These are phyloP conservation scores for Fusarium burgessii DNA, from an alignment of 2,329 filamentous ascomycete species.

Conservation along the genomic window DNA sequence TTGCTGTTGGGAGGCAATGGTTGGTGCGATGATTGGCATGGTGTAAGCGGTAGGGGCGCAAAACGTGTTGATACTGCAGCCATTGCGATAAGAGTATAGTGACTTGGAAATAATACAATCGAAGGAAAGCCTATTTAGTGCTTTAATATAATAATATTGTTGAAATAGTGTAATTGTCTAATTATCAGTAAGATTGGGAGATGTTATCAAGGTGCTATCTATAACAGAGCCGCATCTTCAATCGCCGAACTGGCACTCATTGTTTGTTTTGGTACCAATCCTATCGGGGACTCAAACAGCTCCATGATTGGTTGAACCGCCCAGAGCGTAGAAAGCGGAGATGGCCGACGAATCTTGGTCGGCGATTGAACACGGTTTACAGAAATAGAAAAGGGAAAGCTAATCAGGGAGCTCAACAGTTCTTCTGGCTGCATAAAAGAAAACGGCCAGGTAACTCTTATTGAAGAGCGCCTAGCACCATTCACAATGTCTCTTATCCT, in stretches of 20 bases:
- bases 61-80: conserved; percentile 13
- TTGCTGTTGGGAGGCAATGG: background rate
- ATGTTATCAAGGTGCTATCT: background rate
- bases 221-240: background rate
- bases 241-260: background rate
- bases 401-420: no score
- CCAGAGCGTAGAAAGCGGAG: background rate
- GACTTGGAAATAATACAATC: background rate
- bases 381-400: background rate
- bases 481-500: no score
- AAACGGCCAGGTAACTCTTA: no score
- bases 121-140: background rate
- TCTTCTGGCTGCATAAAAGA: no score
- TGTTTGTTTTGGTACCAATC: fast-evolving
- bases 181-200: no score
- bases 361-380: background rate
- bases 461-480: no score
- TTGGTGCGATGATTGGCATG: background rate
- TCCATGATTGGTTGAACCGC: background rate
- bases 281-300: background rate
- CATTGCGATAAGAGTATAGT: background rate
- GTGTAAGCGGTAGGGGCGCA: conserved; percentile 2
- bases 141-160: fast-evolving
- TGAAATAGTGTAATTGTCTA: background rate
- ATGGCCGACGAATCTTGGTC: background rate